Percentiles rank a stretch among this genome's conserved stretches.
phyloP scores from a whole-genome alignment of 2,329 filamentous ascomycete genomes.

The Gaeumannomyces sp. region DNA sequence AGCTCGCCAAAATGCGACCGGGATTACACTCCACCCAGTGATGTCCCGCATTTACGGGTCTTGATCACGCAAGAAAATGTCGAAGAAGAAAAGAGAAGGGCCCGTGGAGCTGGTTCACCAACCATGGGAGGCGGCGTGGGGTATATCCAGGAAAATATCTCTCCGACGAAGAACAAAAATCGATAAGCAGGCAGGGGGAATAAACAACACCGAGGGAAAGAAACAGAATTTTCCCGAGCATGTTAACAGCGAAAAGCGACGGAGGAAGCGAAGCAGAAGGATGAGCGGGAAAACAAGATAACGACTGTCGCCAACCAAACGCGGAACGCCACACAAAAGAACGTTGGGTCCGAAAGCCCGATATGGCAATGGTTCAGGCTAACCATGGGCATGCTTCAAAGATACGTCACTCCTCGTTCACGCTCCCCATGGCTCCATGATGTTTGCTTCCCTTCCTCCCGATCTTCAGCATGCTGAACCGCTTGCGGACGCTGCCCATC shows the following conservation, averaged over 20 bases:
- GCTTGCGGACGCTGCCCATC: conserved; percentile 65
- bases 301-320: no score
- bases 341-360: neutral
- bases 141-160: neutral
- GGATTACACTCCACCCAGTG: neutral
- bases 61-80: neutral
- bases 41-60: neutral
- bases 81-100: neutral
- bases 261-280: no score
- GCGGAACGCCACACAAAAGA: neutral
- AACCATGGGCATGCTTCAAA: neutral
- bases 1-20: neutral
- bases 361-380: no score
- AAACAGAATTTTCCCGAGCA: neutral
- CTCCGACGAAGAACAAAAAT: neutral
- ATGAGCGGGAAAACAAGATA: no score
- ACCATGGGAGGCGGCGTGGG: neutral
- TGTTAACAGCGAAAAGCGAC: no score
- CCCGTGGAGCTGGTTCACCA: neutral
- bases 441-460: conserved; percentile 61
- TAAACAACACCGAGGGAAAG: neutral
- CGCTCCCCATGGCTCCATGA: conserved; percentile 44
- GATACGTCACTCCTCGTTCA: conserved; percentile 46
- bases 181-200: neutral
- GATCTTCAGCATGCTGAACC: conserved; percentile 71